Evolutionary conservation across 495 filamentous ascomycete species (phyloP).

Genomic region (Cenococcum geophilum): DNA sequence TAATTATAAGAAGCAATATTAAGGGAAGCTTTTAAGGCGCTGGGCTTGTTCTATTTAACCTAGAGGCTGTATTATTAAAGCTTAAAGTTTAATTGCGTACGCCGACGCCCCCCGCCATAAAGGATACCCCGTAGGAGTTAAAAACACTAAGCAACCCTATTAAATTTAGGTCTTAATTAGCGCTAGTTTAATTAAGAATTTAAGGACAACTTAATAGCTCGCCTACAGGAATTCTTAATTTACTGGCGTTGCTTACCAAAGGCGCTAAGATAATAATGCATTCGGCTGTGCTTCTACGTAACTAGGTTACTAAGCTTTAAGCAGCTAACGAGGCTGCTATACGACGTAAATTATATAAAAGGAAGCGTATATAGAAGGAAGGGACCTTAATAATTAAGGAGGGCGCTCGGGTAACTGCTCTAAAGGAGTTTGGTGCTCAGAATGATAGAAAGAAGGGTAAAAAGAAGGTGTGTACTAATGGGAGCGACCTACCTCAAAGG

Average conservation of each 20-base stretch:
- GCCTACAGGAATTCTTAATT: too few relatives aligned
- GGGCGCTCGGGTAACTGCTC: not conserved
- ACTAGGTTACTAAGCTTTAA: not conserved
- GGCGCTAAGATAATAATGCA: not conserved
- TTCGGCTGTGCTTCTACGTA: not conserved
- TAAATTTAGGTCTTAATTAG: too few relatives aligned
- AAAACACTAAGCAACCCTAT: too few relatives aligned
- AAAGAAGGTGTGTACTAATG: not conserved
- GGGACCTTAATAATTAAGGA: not conserved
- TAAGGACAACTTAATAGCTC: too few relatives aligned
- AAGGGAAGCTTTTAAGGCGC: too few relatives aligned
- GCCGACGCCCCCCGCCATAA: too few relatives aligned
- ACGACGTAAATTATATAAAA: not conserved
- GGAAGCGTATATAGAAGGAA: not conserved
- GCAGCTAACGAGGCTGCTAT: not conserved
- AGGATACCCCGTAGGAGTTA: too few relatives aligned
- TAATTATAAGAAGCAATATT: too few relatives aligned
- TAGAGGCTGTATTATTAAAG: too few relatives aligned
- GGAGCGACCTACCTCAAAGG: conserved; percentile 2
- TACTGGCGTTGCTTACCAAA: conserved; percentile 2
- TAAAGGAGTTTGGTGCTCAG: not conserved
- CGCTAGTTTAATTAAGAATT: too few relatives aligned
- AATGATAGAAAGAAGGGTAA: not conserved
- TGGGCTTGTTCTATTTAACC: too few relatives aligned
- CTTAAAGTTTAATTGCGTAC: too few relatives aligned